Conservation (phyloP, 2,329 filamentous ascomycete species). For the Fusarium pseudonygamai region DNA sequence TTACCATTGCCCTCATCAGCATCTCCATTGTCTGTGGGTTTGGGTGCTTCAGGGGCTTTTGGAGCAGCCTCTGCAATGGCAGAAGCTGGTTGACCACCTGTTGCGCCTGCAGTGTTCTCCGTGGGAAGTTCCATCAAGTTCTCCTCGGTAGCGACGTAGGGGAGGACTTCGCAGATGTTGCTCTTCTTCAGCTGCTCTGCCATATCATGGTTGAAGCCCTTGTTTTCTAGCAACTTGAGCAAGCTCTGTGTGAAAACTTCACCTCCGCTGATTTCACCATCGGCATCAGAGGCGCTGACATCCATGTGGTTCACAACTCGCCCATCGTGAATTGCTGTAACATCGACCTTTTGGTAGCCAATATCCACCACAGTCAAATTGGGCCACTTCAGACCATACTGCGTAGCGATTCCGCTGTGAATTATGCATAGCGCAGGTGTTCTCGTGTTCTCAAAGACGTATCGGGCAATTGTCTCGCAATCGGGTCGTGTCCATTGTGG, state of each 20-base stretch:
- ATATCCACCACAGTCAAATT: slow-evolving; percentile 91
- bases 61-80: slow-evolving; percentile 45
- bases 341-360: slow-evolving; percentile 89
- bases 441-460: slow-evolving; percentile 97
- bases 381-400: slow-evolving; percentile 80
- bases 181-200: slow-evolving; percentile 76
- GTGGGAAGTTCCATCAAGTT: slow-evolving; percentile 60
- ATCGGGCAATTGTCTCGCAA: slow-evolving; percentile 87
- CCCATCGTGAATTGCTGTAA: slow-evolving; percentile 89
- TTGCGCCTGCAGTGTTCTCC: slow-evolving; percentile 49
- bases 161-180: slow-evolving; percentile 71
- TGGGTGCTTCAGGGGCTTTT: slow-evolving; percentile 50
- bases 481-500: slow-evolving; percentile 91
- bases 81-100: not conserved
- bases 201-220: slow-evolving; percentile 72
- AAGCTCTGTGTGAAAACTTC: slow-evolving; percentile 85
- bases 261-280: slow-evolving; percentile 74
- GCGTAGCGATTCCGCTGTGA: slow-evolving; percentile 86
- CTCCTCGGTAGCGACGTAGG: slow-evolving; percentile 59
- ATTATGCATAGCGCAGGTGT: slow-evolving; percentile 91
- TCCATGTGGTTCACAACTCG: slow-evolving; percentile 73
- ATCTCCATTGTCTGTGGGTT: slow-evolving; percentile 50
- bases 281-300: slow-evolving; percentile 65
- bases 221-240: slow-evolving; percentile 68
- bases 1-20: slow-evolving; percentile 54